Conservation (phyloP, 768 basidiomycete genomes). For the Tricholoma flavovirens region DNA sequence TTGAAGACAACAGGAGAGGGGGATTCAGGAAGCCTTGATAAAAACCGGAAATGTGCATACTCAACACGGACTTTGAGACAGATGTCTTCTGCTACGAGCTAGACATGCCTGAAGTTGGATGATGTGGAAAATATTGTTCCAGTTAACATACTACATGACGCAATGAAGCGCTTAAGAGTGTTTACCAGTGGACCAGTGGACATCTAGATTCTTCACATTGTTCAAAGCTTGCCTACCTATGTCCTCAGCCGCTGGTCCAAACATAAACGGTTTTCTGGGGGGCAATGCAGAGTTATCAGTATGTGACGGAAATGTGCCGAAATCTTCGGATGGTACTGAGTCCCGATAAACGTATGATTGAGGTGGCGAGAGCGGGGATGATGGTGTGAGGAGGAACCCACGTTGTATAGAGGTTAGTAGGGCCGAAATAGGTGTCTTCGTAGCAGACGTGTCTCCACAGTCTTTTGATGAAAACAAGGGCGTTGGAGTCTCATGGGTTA, state of each 20-base stretch:
- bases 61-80: too few relatives aligned
- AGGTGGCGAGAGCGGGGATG: slow-evolving; percentile 56
- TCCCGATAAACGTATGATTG: slow-evolving; percentile 31
- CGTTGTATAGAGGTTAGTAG: slow-evolving; percentile 58
- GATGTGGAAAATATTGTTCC: too few relatives aligned
- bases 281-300: slow-evolving; percentile 3
- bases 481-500: slow-evolving; percentile 2
- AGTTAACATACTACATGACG: too few relatives aligned
- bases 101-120: too few relatives aligned
- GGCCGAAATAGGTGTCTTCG: slow-evolving; percentile 61
- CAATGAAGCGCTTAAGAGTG: too few relatives aligned
- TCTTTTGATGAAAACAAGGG: not conserved
- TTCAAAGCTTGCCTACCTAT: slow-evolving; percentile 12
- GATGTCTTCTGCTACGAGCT: too few relatives aligned
- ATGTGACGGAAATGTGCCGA: slow-evolving; percentile 12
- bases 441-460: slow-evolving; percentile 2
- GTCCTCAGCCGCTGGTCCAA: slow-evolving; percentile 11
- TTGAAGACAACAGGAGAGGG: too few relatives aligned
- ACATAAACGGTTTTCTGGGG: slow-evolving; percentile 8
- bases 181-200: slow-evolving; percentile 17
- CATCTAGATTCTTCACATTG: slow-evolving; percentile 16
- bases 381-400: slow-evolving; percentile 63
- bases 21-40: too few relatives aligned
- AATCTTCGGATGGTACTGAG: slow-evolving; percentile 3
- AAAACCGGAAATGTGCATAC: too few relatives aligned